phyloP scores from a whole-genome alignment of 108 stramenopile species.

The Cyclotella kingstonii region DNA sequence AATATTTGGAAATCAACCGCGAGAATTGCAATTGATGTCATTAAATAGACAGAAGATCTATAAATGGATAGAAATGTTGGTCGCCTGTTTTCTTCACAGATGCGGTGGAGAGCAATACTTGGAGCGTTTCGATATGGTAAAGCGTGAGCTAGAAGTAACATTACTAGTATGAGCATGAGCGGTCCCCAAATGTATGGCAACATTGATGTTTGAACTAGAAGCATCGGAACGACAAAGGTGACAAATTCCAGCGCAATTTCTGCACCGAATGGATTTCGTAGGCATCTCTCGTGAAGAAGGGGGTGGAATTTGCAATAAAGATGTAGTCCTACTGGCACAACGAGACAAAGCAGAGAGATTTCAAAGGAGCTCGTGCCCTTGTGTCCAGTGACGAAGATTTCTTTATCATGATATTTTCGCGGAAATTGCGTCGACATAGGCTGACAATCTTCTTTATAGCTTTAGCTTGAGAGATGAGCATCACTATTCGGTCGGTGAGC shows the following conservation, averaged over 20 bases:
- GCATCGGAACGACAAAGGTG: slow-evolving; percentile 42
- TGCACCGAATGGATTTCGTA: slow-evolving; percentile 2
- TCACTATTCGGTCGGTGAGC: no score
- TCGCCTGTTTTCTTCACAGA: slow-evolving; percentile 10
- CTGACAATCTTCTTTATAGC: not conserved
- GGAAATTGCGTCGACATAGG: slow-evolving; percentile 16
- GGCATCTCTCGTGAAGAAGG: not conserved
- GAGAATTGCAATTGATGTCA: slow-evolving; percentile 90
- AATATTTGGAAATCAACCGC: slow-evolving; percentile 92
- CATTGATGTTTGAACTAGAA: slow-evolving; percentile 74
- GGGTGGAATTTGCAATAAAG: slow-evolving; percentile 22
- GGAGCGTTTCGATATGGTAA: not conserved
- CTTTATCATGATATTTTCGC: slow-evolving; percentile 63
- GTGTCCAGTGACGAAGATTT: slow-evolving; percentile 84
- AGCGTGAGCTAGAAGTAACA: slow-evolving; percentile 14
- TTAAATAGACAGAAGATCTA: slow-evolving; percentile 61
- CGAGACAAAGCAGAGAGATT: slow-evolving; percentile 61
- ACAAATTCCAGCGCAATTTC: slow-evolving; percentile 22
- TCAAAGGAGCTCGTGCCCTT: slow-evolving; percentile 63
- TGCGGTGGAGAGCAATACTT: not conserved
- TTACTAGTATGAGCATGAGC: slow-evolving; percentile 40
- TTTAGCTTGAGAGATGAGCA: no score
- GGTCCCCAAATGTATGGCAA: slow-evolving; percentile 52
- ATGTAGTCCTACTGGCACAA: slow-evolving; percentile 60
- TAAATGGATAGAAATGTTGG: slow-evolving; percentile 63